Evolutionary conservation across 345 rosid genomes (phyloP), one percentile per base, ranked within the genome.

Genomic region (Salix suchowensis): DNA sequence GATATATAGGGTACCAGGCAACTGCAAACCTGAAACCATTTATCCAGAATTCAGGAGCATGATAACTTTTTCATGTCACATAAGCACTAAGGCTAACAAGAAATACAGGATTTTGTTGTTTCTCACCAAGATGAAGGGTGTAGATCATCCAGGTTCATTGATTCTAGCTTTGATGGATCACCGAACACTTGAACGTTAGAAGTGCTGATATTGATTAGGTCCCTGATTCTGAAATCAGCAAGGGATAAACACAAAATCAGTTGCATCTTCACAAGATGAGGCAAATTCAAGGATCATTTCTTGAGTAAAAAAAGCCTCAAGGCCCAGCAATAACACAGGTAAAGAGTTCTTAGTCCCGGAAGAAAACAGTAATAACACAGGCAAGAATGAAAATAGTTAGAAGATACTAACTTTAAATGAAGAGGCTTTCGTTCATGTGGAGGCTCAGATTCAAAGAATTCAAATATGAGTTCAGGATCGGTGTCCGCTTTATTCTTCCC

Each of bases 1-100:
- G 62, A 50, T 77, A 80, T 61, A 80, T 71, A 18, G 86, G 83
- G 77, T 83, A 76, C 86, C 86, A 79, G 7, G 83, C 86, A 28
- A 83, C 86, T 39, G 83, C 74, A 74, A 76, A 83, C 81, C 86
- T 83, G 71, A 42, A 70, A 65, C 40, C 48, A 61, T 70, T 28
- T 61, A 19, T 28, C 34, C 28, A 12, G 36, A 11, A 30, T 16
- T 28, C 26, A 66, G 19, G n/a, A 30, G 23, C 7, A 36, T 66
- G 69, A 32, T 14, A n/a, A 58, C 23, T n/a, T 23, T 58, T n/a
- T 9, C 28, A 1, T 23, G 11, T 18, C 14, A 36, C 13, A 34
- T 66, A 36, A 66, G 12, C 37, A 66, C 7, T 18, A 32, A 30
- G 7, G 6, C 61, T 26, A 10, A 69, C 23, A 23, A 73, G 55